phyloP scores from a whole-genome alignment of 106 monocot genomes.

The Allium cepa region DNA sequence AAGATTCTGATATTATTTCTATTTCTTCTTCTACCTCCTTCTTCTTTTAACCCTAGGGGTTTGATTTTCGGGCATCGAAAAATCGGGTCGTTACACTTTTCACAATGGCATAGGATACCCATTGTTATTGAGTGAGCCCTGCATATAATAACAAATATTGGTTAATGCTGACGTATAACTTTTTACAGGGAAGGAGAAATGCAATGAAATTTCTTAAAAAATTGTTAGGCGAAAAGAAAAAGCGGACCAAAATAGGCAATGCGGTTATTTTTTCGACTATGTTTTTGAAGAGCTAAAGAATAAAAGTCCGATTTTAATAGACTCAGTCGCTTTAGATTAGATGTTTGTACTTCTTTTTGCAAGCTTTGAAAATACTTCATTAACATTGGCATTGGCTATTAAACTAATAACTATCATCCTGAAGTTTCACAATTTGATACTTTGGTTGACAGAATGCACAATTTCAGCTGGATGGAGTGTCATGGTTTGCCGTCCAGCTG shows the following conservation, averaged over 20 bases:
- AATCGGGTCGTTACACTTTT: too few species aligned
- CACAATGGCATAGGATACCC: too few species aligned
- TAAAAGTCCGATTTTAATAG: constrained; percentile 35
- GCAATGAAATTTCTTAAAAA: constrained; percentile 40
- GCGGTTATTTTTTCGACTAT: constrained; percentile 43
- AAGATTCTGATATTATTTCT: too few species aligned
- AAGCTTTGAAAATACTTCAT: constrained; percentile 56
- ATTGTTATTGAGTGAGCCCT: too few species aligned
- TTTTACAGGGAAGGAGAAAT: constrained; percentile 39
- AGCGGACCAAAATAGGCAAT: constrained; percentile 17
- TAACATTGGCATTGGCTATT: constrained; percentile 35
- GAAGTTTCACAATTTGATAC: background rate
- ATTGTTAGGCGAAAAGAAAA: constrained; percentile 32
- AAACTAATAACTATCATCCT: constrained; percentile 46
- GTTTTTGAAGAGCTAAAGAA: constrained; percentile 38
- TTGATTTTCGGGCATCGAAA: too few species aligned
- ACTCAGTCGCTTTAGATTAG: constrained; percentile 46
- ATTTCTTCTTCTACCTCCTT: too few species aligned
- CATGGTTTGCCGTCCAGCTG: too few species aligned
- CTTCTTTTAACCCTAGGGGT: too few species aligned
- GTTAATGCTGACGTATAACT: background rate
- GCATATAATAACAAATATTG: background rate
- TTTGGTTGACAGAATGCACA: too few species aligned
- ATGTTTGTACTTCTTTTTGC: constrained; percentile 71
- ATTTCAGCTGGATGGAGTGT: too few species aligned